These are phyloP conservation scores for Moricandia arvensis DNA, from an alignment of 345 rosid species.

Conservation along the genomic window DNA sequence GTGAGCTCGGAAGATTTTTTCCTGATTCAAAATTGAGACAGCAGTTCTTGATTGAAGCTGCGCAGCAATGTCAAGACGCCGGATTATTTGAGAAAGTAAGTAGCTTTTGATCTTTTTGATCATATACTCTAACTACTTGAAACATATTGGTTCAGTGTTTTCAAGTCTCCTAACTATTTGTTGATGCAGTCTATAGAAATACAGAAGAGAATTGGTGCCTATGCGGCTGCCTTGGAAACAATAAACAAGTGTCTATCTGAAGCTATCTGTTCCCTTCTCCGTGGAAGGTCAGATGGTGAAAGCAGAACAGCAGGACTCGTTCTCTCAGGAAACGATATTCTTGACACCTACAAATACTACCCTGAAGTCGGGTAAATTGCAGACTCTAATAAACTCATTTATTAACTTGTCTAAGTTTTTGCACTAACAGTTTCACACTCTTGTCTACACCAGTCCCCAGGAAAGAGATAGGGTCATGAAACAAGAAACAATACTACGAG, in stretches of 20 bases:
- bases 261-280: constrained; percentile 71
- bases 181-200: constrained; percentile 72
- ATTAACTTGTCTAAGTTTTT: not conserved
- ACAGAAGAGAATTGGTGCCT: constrained; percentile 90
- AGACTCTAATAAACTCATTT: not conserved
- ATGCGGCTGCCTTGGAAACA: constrained; percentile 82
- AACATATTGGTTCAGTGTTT: constrained; percentile 6
- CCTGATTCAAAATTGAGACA: constrained; percentile 60
- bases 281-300: constrained; percentile 86
- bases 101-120: constrained; percentile 28
- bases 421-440: not conserved
- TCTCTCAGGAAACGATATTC: constrained; percentile 76
- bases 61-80: constrained; percentile 79
- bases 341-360: constrained; percentile 66
- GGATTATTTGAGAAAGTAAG: constrained; percentile 85
- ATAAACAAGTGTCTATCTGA: constrained; percentile 81
- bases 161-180: not conserved
- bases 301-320: constrained; percentile 71
- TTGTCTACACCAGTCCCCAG: constrained; percentile 50
- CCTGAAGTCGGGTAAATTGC: constrained; percentile 66
- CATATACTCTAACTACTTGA: not conserved
- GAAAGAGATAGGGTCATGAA: constrained; percentile 69
- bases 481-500: constrained; percentile 83
- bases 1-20: constrained; percentile 75
- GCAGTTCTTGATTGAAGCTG: constrained; percentile 86